Evolutionary conservation across 2,329 filamentous ascomycete genomes (phyloP), one percentile per base, ranked within the genome.

Genomic region (Pseudogymnoascus sp.): DNA sequence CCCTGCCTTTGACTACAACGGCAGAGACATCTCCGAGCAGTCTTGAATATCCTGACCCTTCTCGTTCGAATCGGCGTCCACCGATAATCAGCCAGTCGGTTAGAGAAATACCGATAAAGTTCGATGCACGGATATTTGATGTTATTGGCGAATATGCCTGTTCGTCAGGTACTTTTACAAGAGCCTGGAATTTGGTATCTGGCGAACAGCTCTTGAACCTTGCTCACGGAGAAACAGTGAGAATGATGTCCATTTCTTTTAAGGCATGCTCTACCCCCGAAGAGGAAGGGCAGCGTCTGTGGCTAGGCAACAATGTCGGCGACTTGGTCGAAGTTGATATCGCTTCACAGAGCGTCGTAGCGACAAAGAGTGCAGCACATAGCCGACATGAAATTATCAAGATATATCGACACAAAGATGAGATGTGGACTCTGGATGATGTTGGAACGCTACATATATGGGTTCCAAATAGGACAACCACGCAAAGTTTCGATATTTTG

Each of bases 351-450:
- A 85, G 82, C 37, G 80, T 96, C 53, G 80, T 90, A 13, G 80
- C 82, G 29, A 88, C 82, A 16, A 90, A 89, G 69, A 77, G 83
- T 1, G 86, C 81, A 61, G 89, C 90, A 1, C 95, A 97, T 70
- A 85, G 86, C 6, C 86, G 90, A 44, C 82, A 86, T 65, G 90
- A 96, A 68, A 83, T 99, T 61, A 84, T 90, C 67, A 91, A 87
- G 69, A 96, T 99, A 44, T 89, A 91, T 72, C 86, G 95, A 40
- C 89, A 96, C 74, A 88, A 86, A 66, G 91, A 91, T 68, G 90
- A 97, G 71, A 84, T 99, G 73, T 99, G 95, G 95, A 93, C 93
- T 0, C 75, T 99, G 59, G 95, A 97, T 72, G 93, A 97, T 67
- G 86, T 89, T 56, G 95, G 95, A 10, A 90, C 89, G 53, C 78